Evolutionary conservation across 2,329 filamentous ascomycete genomes (phyloP), one percentile per base, ranked within the genome.

Genomic region (Harringtonia lauricola): DNA sequence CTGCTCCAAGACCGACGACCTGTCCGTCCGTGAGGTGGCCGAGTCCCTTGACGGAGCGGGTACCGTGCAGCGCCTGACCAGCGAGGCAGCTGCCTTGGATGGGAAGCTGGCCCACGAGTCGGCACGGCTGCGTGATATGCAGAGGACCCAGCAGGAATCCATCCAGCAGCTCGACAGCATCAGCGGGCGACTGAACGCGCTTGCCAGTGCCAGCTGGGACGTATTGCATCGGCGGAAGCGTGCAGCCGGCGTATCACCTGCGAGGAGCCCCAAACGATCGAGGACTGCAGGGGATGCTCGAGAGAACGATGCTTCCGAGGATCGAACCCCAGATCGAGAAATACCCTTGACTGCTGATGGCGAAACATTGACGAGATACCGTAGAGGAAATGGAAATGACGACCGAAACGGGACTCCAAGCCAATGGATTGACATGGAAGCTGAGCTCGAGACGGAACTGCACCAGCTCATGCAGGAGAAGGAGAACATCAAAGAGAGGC

Each of bases 1-100:
- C 14, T 81, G 76, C 52, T 71, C 67, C 15, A 81, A 81, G 53
- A 77, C 74, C 1, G 78, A 81, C 50, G 74, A 80, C 39, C 75
- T 80, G 4, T 47, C 49, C 1, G 43, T 59, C 10, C 50, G 46
- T 3, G 55, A 59, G 35, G 54, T 54, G n/a, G 43, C 41, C 19
- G 44, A 46, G 28, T 39, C 41, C 30, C 37, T 46, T 15, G 44
- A 40, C 31, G 8, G 8, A 2, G 7, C 14, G 9, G 40, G 30
- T 4, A 13, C 36, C 17, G 30, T 39, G 18, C 29, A 14, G 4
- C 18, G 19, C 1, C 19, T 41, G 8, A 15, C 18, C 6, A 15
- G 15, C 17, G 13, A 15, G 7, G 13, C 36, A 10, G 38, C 24
- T 5, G 18, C 31, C 15, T 6, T 44, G 15, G 38, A 36, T 15